Evolutionary conservation across 106 monocot species (phyloP), one percentile per base, ranked within the genome.

Genomic region (Agapanthus africanus): DNA sequence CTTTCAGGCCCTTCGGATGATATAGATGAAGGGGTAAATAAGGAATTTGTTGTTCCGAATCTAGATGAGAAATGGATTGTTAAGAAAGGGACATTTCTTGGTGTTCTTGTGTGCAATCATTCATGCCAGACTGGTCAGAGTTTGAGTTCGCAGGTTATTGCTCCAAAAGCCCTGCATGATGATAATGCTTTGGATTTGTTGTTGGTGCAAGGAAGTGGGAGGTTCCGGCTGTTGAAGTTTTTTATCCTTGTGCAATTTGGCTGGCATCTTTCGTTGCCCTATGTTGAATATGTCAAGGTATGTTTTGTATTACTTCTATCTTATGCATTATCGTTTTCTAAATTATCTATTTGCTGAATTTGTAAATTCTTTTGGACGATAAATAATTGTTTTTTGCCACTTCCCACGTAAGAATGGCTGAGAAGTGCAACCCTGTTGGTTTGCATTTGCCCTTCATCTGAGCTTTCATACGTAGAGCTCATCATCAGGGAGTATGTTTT

Each of bases 271-370:
- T 79, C 84, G 38, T 78, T 91, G 65, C 87, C 91, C 22, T 84
- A 84, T 78, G 87, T 91, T 37, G 87, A 91, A 61, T 91, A 91
- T 71, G 67, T 91, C n/a, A 91, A 91, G 91, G 91, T 91, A 87
- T 71, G 68, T 7, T 6, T 35, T 19, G 2, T 8, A 28, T 14
- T 27, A 19, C 30, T 72, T 31, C 30, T 33, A n/a, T 23, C 37
- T 31, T 62, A 7, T 32, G 33, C 2, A 44, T n/a, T n/a, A n/a
- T n/a, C n/a, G n/a, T n/a, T n/a, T n/a, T n/a, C n/a, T n/a, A n/a
- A n/a, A n/a, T n/a, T n/a, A n/a, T n/a, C n/a, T n/a, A n/a, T n/a
- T n/a, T n/a, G n/a, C n/a, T n/a, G n/a, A n/a, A n/a, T n/a, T n/a
- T n/a, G n/a, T n/a, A n/a, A n/a, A n/a, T n/a, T n/a, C n/a, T n/a